Evolutionary conservation across 768 basidiomycete species (phyloP), one percentile per base, ranked within the genome.

Genomic region (Suillus variegatus): DNA sequence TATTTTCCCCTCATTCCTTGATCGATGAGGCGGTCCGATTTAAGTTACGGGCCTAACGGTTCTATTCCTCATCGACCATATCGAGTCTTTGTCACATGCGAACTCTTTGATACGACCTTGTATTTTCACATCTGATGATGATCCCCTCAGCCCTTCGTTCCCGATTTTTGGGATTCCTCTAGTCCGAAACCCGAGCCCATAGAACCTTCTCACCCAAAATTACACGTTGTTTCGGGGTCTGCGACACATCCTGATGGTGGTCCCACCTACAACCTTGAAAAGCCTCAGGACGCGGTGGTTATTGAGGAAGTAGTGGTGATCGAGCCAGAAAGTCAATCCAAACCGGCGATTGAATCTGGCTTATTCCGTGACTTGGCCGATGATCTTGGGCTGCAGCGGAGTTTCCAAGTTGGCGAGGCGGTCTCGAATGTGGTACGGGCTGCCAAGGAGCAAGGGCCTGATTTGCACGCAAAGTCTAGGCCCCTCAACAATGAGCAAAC

Each of bases 161-260:
- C 83, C 41, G 88, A 90, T 78, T 82, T 86, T 69, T 88, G 85
- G 83, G 77, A 82, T 47, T 84, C 87, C 1, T 80, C 81, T n/a
- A 75, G 74, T 67, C 77, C 52, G 75, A 82, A 69, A 70, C 75
- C 52, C 49, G 74, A 49, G 43, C 67, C 65, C 65, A 62, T 69
- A 9, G 68, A 76, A 40, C 68, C 68, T 1, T 72, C 63, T 49
- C 71, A 64, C 25, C 86, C 85, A 51, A 86, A 86, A 71, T 75
- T 89, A 64, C 74, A 85, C 46, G 81, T 86, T 58, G 80, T 87
- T 46, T 77, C 83, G 12, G 83, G 83, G 2, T 76, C 81, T 2
- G 75, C 76, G 25, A 83, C 83, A 9, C 84, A 84, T 67, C 77
- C 75, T 35, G 82, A 76, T 64, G 86, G 81, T 32, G 84, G 82